Evolutionary conservation across 805 yeast genomes (phyloP).

Genomic region (Ogataea populi-albae): DNA sequence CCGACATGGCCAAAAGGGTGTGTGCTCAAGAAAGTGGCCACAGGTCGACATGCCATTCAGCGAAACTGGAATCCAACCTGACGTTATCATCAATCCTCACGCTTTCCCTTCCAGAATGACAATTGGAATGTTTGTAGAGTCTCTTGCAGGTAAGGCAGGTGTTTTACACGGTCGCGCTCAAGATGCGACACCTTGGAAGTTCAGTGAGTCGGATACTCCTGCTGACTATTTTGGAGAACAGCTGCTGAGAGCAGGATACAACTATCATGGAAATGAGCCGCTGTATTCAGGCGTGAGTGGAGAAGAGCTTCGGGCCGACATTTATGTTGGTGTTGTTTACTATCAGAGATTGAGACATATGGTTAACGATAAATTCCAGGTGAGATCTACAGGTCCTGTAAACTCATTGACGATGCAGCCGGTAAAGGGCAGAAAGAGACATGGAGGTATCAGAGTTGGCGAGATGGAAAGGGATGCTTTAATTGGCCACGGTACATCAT

Average conservation of each 20-base stretch:
- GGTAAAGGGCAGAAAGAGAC: constrained; percentile 97
- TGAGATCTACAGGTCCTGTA: constrained; percentile 97
- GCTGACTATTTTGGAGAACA: constrained; percentile 98
- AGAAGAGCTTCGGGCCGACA: constrained; percentile 93
- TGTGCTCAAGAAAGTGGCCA: constrained; percentile 98
- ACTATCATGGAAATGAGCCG: constrained; percentile 98
- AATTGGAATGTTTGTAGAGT: constrained; percentile 98
- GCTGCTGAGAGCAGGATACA: constrained; percentile 81
- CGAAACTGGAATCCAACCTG: constrained; percentile 96
- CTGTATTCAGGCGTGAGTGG: constrained; percentile 99
- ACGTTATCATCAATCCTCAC: constrained; percentile 95
- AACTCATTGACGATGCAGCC: constrained; percentile 98
- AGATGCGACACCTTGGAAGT: constrained; percentile 95
- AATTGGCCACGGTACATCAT: constrained; percentile 97
- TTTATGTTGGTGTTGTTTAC: constrained; percentile 94
- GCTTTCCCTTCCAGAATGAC: constrained; percentile 99
- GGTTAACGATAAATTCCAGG: constrained; percentile 99
- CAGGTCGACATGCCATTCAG: constrained; percentile 94
- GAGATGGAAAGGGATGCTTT: constrained; percentile 99
- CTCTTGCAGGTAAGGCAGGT: constrained; percentile 98
- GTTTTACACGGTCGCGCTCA: constrained; percentile 97
- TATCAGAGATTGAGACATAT: constrained; percentile 98
- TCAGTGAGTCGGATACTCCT: constrained; percentile 88
- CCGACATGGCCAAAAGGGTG: constrained; percentile 98
- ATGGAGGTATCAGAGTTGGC: constrained; percentile 99